phyloP scores from a whole-genome alignment of 768 basidiomycete species.

The Termitomyces sp. region DNA sequence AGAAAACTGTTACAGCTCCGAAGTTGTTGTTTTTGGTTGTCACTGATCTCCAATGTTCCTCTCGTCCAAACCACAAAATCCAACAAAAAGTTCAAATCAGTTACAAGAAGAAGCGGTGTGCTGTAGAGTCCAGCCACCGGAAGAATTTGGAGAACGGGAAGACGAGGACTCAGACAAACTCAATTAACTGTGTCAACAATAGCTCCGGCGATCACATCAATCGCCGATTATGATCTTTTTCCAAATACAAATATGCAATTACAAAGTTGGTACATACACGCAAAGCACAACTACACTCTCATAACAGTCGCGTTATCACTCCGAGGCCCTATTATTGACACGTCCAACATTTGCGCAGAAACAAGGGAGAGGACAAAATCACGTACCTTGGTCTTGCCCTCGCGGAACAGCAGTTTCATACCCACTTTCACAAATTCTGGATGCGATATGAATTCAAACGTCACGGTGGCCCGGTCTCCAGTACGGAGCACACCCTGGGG shows the following conservation, averaged over 20 bases:
- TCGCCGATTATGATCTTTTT: neutral
- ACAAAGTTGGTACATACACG: neutral
- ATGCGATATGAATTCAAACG: slow-evolving; percentile 90
- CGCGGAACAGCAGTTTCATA: slow-evolving; percentile 89
- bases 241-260: slow-evolving; percentile 1
- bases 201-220: slow-evolving; percentile 1
- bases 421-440: slow-evolving; percentile 92
- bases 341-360: neutral
- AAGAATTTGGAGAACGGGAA: neutral
- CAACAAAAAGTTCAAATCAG: neutral
- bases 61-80: neutral
- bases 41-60: neutral
- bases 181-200: slow-evolving; percentile 5
- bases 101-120: neutral
- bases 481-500: slow-evolving; percentile 87
- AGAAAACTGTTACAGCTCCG: slow-evolving; percentile 2
- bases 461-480: slow-evolving; percentile 91
- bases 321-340: slow-evolving; percentile 56
- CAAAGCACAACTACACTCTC: slow-evolving; percentile 13
- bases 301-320: slow-evolving; percentile 65
- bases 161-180: neutral
- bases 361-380: neutral
- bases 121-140: slow-evolving; percentile 3
- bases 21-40: neutral
- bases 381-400: slow-evolving; percentile 90